Conservation (phyloP, 23 red algal genomes). For the Chondrus crispus region DNA sequence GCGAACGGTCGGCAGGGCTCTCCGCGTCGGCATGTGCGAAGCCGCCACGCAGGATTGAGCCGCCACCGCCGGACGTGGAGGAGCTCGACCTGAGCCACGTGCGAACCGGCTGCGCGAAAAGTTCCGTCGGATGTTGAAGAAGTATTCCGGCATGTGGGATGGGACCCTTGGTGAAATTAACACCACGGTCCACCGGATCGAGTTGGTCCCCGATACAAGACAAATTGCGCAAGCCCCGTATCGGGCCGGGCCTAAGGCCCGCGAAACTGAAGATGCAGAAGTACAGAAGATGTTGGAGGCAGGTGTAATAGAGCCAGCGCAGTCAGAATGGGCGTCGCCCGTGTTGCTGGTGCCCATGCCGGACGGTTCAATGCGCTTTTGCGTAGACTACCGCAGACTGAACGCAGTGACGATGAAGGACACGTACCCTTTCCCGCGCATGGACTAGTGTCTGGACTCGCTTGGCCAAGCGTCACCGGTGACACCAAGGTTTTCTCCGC, state of each 20-base stretch:
- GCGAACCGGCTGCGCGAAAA: background rate
- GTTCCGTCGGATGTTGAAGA: background rate
- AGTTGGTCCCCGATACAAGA: background rate
- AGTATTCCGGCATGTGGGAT: background rate
- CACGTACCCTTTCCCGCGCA: constrained; percentile 4
- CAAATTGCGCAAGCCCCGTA: background rate
- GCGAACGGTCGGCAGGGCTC: too few species aligned
- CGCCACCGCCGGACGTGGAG: too few species aligned
- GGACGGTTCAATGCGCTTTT: constrained; percentile 5
- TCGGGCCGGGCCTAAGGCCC: background rate
- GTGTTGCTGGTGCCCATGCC: background rate
- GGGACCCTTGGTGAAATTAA: background rate
- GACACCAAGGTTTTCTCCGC: background rate
- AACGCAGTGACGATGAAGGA: background rate
- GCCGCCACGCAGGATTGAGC: too few species aligned
- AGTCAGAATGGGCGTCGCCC: background rate
- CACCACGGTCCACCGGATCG: background rate
- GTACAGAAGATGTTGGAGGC: background rate
- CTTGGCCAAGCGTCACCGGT: constrained; percentile 14
- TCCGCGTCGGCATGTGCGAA: too few species aligned
- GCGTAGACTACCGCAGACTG: background rate
- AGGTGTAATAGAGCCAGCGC: background rate
- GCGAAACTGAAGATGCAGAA: background rate
- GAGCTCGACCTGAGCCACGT: background rate
- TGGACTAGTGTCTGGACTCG: constrained; percentile 21